phyloP scores from a whole-genome alignment of 495 filamentous ascomycete genomes.

The Halenospora varia region DNA sequence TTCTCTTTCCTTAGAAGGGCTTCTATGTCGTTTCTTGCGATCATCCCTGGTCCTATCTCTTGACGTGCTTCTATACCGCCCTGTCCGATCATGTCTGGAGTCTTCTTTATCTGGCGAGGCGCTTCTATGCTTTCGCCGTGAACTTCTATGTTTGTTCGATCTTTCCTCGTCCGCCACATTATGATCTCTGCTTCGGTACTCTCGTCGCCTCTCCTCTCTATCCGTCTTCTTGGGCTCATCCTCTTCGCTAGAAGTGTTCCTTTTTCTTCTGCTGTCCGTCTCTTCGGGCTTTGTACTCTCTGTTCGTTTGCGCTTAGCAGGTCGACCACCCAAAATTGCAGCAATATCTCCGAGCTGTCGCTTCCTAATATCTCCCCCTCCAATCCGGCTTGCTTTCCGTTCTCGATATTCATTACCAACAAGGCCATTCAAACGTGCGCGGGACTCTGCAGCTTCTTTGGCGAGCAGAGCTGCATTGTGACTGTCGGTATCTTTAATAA shows the following conservation, averaged over 20 bases:
- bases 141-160: too few species aligned
- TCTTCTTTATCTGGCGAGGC: constrained; percentile 10
- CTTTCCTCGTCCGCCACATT: too few species aligned
- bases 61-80: constrained; percentile 15
- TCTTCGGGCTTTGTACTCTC: constrained; percentile 19
- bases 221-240: constrained; percentile 3
- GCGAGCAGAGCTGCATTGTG: constrained; percentile 86
- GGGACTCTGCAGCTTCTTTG: constrained; percentile 65
- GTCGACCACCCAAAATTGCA: constrained; percentile 42
- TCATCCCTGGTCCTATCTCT: constrained; percentile 3
- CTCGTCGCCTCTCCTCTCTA: constrained; percentile 22
- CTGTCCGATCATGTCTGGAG: constrained; percentile 4
- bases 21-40: constrained; percentile 9
- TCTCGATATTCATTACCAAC: constrained; percentile 30
- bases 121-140: constrained; percentile 14
- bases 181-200: too few species aligned
- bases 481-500: constrained; percentile 81
- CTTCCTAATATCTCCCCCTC: constrained; percentile 37
- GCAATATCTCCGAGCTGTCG: constrained; percentile 51
- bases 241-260: constrained; percentile 19
- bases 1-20: too few species aligned
- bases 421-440: constrained; percentile 40
- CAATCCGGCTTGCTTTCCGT: constrained; percentile 33
- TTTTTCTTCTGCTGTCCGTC: constrained; percentile 20
- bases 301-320: constrained; percentile 28